Conservation (phyloP, 257 asterid genomes). For the Solanum megistacrolobum region DNA sequence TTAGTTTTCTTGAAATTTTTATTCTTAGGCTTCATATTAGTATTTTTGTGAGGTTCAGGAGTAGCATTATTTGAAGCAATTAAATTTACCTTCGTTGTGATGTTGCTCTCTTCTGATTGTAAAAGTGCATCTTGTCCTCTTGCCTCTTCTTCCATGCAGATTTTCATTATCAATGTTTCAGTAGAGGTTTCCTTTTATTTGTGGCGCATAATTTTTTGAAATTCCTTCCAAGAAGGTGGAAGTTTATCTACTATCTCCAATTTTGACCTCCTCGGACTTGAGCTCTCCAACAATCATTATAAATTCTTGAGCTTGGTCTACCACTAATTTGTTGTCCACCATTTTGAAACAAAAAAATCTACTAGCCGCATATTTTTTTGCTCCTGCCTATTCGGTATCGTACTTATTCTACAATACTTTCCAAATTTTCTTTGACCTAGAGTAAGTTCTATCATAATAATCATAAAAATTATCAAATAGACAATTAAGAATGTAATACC, state of each 20-base stretch:
- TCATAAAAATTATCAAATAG: background rate
- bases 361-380: background rate
- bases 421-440: background rate
- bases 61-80: too few relatives aligned
- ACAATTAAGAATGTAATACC: background rate
- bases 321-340: background rate
- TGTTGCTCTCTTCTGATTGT: too few relatives aligned
- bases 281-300: background rate
- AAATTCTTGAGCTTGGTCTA: background rate
- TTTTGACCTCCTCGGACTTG: background rate
- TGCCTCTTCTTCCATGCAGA: too few relatives aligned
- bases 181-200: too few relatives aligned
- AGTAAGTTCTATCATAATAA: background rate
- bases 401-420: background rate
- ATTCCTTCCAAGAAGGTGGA: too few relatives aligned
- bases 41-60: too few relatives aligned
- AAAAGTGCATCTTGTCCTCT: too few relatives aligned
- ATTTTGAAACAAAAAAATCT: background rate
- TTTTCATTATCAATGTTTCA: too few relatives aligned
- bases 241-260: background rate
- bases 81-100: too few relatives aligned
- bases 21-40: too few relatives aligned
- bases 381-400: background rate
- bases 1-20: too few relatives aligned
- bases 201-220: too few relatives aligned